Percentiles rank a stretch among this genome's conserved stretches.
phyloP scores from a whole-genome alignment of 73 alveolate genomes.

The Stentor coeruleus region DNA sequence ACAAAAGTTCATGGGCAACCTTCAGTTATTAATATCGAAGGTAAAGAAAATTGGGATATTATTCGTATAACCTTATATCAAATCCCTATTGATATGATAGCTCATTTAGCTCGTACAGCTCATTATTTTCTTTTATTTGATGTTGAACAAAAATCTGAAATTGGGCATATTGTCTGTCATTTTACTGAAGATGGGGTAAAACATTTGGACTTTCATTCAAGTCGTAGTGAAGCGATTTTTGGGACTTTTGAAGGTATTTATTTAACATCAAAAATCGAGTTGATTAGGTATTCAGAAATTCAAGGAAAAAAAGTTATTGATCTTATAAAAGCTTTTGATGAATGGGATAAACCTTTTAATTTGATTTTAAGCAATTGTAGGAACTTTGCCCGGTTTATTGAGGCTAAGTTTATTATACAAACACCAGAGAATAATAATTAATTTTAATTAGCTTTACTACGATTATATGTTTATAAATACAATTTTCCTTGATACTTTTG shows the following conservation, averaged over 20 bases:
- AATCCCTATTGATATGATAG: background rate
- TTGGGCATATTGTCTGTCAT: background rate
- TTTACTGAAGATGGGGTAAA: background rate
- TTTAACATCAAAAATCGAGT: background rate
- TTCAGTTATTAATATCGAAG: background rate
- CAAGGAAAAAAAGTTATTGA: background rate
- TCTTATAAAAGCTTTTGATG: background rate
- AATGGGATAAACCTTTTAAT: background rate
- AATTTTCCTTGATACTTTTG: too few relatives aligned
- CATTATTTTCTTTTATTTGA: background rate
- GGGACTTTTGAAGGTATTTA: background rate
- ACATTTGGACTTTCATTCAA: background rate
- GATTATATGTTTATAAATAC: too few relatives aligned
- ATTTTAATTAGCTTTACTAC: too few relatives aligned
- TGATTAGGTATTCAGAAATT: background rate
- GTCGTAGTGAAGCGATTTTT: slow-evolving; percentile 1
- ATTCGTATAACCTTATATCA: background rate
- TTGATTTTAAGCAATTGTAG: slow-evolving; percentile 1
- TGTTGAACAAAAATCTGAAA: background rate
- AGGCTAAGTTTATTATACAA: background rate
- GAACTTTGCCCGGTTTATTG: background rate
- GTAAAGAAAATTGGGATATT: background rate
- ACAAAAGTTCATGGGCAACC: background rate
- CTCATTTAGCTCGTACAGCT: background rate
- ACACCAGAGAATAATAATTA: background rate